Evolutionary conservation across 1,284 basidiomycete genomes (phyloP).

Genomic region (Cutaneotrichosporon sp.): DNA sequence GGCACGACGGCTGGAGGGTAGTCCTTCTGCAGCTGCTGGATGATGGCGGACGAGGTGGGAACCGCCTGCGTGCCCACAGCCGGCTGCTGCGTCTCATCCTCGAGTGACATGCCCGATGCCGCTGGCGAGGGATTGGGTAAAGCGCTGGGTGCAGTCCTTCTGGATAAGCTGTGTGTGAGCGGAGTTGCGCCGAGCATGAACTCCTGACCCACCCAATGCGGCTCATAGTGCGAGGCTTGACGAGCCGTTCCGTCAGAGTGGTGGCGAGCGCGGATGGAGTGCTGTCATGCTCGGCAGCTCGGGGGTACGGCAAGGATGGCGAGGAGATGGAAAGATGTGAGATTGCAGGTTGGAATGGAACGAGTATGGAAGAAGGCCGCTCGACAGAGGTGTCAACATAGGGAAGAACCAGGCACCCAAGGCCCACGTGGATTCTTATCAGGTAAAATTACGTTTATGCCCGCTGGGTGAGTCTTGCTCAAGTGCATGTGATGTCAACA

Average conservation of each 20-base stretch:
- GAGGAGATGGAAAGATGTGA: too few species aligned
- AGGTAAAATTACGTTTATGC: too few species aligned
- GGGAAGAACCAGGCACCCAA: too few species aligned
- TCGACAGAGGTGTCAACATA: too few species aligned
- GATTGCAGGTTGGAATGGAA: too few species aligned
- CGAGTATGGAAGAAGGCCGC: too few species aligned
- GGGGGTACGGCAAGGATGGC: too few species aligned
- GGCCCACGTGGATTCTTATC: too few species aligned
- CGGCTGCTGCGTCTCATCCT: slow-evolving; percentile 20
- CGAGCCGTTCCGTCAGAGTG: background rate
- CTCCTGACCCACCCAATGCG: slow-evolving; percentile 23
- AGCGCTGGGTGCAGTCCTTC: background rate
- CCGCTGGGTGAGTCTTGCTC: too few species aligned
- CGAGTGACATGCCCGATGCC: slow-evolving; percentile 3
- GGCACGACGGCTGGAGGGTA: background rate
- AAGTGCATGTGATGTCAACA: too few species aligned
- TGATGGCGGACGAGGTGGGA: background rate
- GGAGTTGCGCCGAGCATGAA: too few species aligned
- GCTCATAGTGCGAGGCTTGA: background rate
- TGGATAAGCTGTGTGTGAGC: background rate
- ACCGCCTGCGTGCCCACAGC: background rate
- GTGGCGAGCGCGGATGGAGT: background rate
- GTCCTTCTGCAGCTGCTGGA: background rate
- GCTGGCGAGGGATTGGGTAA: background rate
- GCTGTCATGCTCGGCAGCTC: too few species aligned